Conservation (phyloP, 2,329 filamentous ascomycete species). For the Beauveria asiatica region DNA sequence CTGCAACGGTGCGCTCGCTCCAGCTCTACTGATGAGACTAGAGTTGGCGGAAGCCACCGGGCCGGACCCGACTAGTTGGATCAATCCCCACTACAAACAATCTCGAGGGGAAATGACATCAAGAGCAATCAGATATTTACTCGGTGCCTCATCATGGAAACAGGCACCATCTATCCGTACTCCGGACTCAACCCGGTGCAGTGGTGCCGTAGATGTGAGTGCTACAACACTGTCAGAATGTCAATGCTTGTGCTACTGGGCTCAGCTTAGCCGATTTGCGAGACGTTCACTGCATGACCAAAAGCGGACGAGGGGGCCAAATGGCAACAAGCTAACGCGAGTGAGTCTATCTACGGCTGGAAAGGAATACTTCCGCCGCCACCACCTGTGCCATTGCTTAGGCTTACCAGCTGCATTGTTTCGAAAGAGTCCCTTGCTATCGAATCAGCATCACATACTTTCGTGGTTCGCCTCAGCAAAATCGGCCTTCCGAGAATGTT, state of each 20-base stretch:
- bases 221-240: not conserved
- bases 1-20: not conserved
- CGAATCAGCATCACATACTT: not conserved
- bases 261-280: not conserved
- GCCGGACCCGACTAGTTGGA: slow-evolving; percentile 8
- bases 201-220: not conserved
- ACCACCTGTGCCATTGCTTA: not conserved
- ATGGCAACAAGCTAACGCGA: not conserved
- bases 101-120: slow-evolving; percentile 8
- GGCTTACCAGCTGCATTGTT: not conserved
- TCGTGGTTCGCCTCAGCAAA: not conserved
- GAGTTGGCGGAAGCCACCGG: slow-evolving; percentile 6
- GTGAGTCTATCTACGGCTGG: not conserved
- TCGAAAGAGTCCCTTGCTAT: not conserved
- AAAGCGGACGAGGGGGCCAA: not conserved
- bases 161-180: not conserved
- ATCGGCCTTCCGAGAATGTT: not conserved
- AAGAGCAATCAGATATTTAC: not conserved
- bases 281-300: not conserved
- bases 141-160: not conserved
- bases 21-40: not conserved
- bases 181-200: not conserved
- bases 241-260: not conserved
- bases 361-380: not conserved
- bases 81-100: slow-evolving; percentile 6